A percentile compares a stretch with the other conserved stretches of the same genome.
phyloP scores from a whole-genome alignment of 768 basidiomycete species.

The Tylopilus plumbeoviolaceoides region DNA sequence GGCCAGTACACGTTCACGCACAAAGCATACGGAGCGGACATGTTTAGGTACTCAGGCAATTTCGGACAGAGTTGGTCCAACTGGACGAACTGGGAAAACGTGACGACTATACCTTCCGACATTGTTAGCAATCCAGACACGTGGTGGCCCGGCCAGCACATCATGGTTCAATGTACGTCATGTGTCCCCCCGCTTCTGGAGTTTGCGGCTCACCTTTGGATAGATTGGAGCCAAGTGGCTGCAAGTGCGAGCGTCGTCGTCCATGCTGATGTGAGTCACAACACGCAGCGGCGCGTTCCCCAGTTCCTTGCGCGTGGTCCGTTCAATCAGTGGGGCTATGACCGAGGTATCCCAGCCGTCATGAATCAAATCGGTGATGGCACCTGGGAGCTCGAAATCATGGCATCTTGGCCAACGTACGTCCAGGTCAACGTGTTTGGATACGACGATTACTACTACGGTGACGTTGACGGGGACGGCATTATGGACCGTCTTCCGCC shows the following conservation, averaged over 20 bases:
- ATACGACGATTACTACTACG: conserved; percentile 90
- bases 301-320: conserved; percentile 84
- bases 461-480: conserved; percentile 84
- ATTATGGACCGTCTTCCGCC: conserved; percentile 89
- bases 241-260: conserved; percentile 61
- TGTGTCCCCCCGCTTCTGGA: neutral
- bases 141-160: conserved; percentile 82
- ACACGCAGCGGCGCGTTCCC: conserved; percentile 68
- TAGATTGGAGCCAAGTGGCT: conserved; percentile 76
- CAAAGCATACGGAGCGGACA: conserved; percentile 81
- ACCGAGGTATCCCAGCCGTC: conserved; percentile 67
- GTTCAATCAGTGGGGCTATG: conserved; percentile 92
- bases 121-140: conserved; percentile 43
- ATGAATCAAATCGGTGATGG: conserved; percentile 65
- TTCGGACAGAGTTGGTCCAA: conserved; percentile 81
- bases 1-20: conserved; percentile 77
- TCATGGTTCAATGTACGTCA: conserved; percentile 81
- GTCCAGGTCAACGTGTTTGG: conserved; percentile 89
- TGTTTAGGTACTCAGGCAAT: conserved; percentile 82
- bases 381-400: conserved; percentile 83
- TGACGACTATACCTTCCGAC: conserved; percentile 56
- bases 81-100: conserved; percentile 78
- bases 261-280: conserved; percentile 71
- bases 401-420: conserved; percentile 87
- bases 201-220: conserved; percentile 1